These are phyloP conservation scores for Mrakia blollopis DNA, from an alignment of 768 basidiomycete genomes.

Conservation along the genomic window DNA sequence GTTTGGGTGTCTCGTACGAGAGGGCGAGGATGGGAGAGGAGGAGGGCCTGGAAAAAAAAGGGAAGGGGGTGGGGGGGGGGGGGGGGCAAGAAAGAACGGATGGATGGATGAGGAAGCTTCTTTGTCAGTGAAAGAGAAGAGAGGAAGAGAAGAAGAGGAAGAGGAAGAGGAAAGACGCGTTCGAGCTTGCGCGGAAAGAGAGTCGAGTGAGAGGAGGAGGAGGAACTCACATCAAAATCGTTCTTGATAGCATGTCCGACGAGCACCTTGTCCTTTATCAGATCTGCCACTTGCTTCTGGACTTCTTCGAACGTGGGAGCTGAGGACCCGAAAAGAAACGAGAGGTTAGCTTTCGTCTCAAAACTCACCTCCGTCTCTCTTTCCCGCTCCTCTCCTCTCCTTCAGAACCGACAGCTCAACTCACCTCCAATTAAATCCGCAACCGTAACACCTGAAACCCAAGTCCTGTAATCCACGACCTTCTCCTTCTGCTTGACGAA, in stretches of 20 bases:
- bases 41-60: slow-evolving; percentile 41
- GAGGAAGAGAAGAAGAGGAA: neutral
- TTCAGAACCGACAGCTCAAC: slow-evolving; percentile 6
- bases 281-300: slow-evolving; percentile 67
- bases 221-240: slow-evolving; percentile 66
- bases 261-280: slow-evolving; percentile 71
- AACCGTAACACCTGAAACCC: slow-evolving; percentile 76
- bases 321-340: slow-evolving; percentile 38
- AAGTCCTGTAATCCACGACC: slow-evolving; percentile 88
- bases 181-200: neutral
- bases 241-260: slow-evolving; percentile 89
- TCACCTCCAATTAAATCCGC: slow-evolving; percentile 66
- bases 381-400: neutral
- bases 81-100: too few relatives aligned
- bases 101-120: too few relatives aligned
- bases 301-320: slow-evolving; percentile 74
- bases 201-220: neutral
- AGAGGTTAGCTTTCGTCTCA: neutral
- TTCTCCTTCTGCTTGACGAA: slow-evolving; percentile 81
- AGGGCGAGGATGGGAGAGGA: slow-evolving; percentile 47
- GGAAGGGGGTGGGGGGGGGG: neutral
- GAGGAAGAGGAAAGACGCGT: neutral
- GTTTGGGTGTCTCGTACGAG: slow-evolving; percentile 47
- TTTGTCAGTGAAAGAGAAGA: neutral
- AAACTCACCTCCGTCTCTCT: neutral